phyloP scores from a whole-genome alignment of 2,329 filamentous ascomycete species.

The Penicillium sp. region DNA sequence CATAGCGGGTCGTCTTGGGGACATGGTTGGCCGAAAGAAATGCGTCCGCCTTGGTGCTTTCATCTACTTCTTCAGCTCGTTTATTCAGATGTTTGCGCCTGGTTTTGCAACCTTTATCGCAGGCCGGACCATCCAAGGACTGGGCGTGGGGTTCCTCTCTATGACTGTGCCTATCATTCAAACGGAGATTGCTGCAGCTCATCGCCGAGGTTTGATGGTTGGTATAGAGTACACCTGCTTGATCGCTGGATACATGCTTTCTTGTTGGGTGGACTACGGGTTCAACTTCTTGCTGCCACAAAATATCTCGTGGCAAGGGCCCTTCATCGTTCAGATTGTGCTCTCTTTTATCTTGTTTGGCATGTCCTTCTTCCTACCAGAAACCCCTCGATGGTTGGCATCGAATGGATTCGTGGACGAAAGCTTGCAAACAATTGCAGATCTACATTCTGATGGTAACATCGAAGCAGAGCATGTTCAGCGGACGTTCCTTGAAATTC shows the following conservation, averaged over 20 bases:
- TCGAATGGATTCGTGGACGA: constrained; percentile 42
- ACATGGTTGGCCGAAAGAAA: constrained; percentile 39
- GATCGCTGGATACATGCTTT: constrained; percentile 42
- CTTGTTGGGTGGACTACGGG: constrained; percentile 41
- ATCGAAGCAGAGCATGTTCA: constrained; percentile 37
- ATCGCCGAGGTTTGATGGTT: constrained; percentile 40
- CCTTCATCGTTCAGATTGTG: constrained; percentile 34
- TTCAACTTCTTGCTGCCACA: constrained; percentile 38
- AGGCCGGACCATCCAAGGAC: constrained; percentile 36
- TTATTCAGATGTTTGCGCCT: constrained; percentile 40
- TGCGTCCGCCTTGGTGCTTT: constrained; percentile 38
- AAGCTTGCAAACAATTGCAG: constrained; percentile 42
- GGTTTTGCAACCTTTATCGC: constrained; percentile 34
- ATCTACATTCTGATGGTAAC: constrained; percentile 40
- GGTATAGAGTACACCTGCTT: constrained; percentile 40
- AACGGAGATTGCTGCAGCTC: constrained; percentile 39
- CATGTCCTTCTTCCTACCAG: constrained; percentile 41
- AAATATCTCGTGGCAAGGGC: constrained; percentile 32
- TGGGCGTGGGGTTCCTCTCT: constrained; percentile 37
- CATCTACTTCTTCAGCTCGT: constrained; percentile 39
- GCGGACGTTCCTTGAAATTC: constrained; percentile 38
- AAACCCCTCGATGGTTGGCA: constrained; percentile 44
- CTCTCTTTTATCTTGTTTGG: constrained; percentile 33
- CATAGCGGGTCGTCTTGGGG: constrained; percentile 35
- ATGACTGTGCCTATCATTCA: constrained; percentile 41